A percentile compares a stretch with the other conserved stretches of the same genome.
Conservation (phyloP, 1,139 yeast species). For the Insectozyma bohioensis region DNA sequence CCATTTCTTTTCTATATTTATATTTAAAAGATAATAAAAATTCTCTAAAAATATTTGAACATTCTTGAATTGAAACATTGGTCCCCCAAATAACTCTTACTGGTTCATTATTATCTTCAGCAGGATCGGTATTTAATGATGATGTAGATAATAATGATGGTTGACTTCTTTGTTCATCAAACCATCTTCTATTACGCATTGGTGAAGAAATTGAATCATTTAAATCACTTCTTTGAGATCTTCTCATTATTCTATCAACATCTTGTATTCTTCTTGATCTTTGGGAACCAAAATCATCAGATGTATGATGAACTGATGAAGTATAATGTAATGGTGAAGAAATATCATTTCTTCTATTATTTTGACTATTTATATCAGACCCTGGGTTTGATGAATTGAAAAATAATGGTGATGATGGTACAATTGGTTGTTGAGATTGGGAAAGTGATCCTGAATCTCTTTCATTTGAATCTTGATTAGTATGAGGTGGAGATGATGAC, state of each 20-base stretch:
- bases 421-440: conserved; percentile 43
- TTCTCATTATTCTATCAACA: conserved; percentile 43
- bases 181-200: conserved; percentile 34
- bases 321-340: conserved; percentile 50
- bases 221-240: conserved; percentile 43
- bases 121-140: conserved; percentile 30
- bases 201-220: conserved; percentile 46
- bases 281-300: conserved; percentile 26
- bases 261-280: conserved; percentile 39
- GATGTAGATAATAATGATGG: conserved; percentile 23
- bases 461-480: conserved; percentile 16
- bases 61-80: conserved; percentile 87
- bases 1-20: conserved; percentile 64
- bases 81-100: conserved; percentile 98
- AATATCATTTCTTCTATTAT: conserved; percentile 20
- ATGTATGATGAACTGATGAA: conserved; percentile 39
- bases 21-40: conserved; percentile 81
- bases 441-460: conserved; percentile 31
- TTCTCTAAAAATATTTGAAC: conserved; percentile 74
- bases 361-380: conserved; percentile 28
- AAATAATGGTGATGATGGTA: conserved; percentile 68
- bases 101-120: conserved; percentile 53
- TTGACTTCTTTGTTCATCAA: conserved; percentile 16
- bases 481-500: conserved; percentile 34
- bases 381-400: conserved; percentile 52